Conservation (phyloP, 2,329 filamentous ascomycete genomes). For the Tolypocladium ovalisporum region DNA sequence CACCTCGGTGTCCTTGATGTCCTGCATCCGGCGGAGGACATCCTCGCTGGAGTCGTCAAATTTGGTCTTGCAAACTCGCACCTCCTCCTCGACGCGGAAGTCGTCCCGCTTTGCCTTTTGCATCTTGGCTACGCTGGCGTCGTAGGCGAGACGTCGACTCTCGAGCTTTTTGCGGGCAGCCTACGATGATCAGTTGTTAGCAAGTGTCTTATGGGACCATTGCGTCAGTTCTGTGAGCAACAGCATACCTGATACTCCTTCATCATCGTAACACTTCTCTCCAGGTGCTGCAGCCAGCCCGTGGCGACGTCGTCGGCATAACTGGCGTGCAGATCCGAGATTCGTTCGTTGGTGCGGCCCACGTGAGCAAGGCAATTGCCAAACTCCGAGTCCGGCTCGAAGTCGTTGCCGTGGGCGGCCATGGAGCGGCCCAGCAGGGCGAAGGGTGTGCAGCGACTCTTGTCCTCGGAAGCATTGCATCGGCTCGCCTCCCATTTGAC, state of each 20-base stretch:
- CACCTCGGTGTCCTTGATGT: constrained; percentile 84
- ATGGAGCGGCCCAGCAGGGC: constrained; percentile 75
- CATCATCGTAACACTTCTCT: constrained; percentile 85
- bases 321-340: constrained; percentile 75
- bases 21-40: constrained; percentile 84
- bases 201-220: not conserved
- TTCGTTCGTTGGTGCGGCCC: constrained; percentile 79
- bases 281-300: constrained; percentile 84
- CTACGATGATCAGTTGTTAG: constrained; percentile 15
- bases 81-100: constrained; percentile 84
- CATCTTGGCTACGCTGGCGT: constrained; percentile 81
- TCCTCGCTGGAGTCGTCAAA: constrained; percentile 95
- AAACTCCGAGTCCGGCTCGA: constrained; percentile 82
- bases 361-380: constrained; percentile 71
- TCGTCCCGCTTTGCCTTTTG: constrained; percentile 91
- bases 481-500: constrained; percentile 81
- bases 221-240: too few relatives aligned
- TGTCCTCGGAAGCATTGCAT: constrained; percentile 69
- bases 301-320: constrained; percentile 69
- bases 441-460: constrained; percentile 74
- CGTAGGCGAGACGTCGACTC: constrained; percentile 76
- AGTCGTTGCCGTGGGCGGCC: constrained; percentile 84
- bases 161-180: constrained; percentile 89
- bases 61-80: constrained; percentile 83
- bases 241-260: constrained; percentile 82